These are phyloP conservation scores for Boletus pseudopeckii DNA, from an alignment of 768 basidiomycete species.

Conservation along the genomic window DNA sequence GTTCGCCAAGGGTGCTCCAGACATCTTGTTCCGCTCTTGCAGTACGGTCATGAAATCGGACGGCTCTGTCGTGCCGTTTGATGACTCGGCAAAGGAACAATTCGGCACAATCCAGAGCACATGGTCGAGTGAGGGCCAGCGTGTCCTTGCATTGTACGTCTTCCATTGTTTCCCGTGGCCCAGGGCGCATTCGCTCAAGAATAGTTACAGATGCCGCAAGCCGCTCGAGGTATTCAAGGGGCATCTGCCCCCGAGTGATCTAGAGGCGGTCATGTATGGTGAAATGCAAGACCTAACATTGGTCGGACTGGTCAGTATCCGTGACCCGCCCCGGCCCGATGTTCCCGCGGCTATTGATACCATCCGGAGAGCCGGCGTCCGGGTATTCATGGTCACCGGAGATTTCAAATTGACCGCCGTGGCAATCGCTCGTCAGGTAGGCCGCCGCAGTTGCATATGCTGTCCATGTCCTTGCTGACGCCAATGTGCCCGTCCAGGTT, in stretches of 20 bases:
- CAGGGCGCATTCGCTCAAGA: not conserved
- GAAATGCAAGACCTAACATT: constrained; percentile 41
- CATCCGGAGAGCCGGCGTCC: constrained; percentile 48
- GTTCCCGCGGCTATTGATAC: constrained; percentile 44
- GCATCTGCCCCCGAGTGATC: constrained; percentile 25
- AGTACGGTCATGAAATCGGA: constrained; percentile 31
- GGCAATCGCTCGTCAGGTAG: constrained; percentile 46
- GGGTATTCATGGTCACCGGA: constrained; percentile 56
- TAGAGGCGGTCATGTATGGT: constrained; percentile 39
- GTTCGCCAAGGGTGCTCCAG: constrained; percentile 59
- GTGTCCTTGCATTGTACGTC: constrained; percentile 46
- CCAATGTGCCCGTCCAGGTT: constrained; percentile 27
- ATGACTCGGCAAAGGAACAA: constrained; percentile 16
- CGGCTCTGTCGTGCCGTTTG: constrained; percentile 34
- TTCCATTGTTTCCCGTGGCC: not conserved
- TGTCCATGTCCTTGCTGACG: not conserved
- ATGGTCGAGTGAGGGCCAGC: constrained; percentile 49
- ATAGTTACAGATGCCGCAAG: constrained; percentile 28
- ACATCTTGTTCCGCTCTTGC: constrained; percentile 45
- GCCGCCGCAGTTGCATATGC: constrained; percentile 7
- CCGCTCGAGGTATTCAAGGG: constrained; percentile 25
- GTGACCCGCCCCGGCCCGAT: constrained; percentile 53
- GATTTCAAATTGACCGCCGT: constrained; percentile 53
- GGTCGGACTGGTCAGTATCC: constrained; percentile 51
- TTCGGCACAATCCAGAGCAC: constrained; percentile 33